phyloP scores from a whole-genome alignment of 2,329 filamentous ascomycete genomes.

The Penicillium paneum region DNA sequence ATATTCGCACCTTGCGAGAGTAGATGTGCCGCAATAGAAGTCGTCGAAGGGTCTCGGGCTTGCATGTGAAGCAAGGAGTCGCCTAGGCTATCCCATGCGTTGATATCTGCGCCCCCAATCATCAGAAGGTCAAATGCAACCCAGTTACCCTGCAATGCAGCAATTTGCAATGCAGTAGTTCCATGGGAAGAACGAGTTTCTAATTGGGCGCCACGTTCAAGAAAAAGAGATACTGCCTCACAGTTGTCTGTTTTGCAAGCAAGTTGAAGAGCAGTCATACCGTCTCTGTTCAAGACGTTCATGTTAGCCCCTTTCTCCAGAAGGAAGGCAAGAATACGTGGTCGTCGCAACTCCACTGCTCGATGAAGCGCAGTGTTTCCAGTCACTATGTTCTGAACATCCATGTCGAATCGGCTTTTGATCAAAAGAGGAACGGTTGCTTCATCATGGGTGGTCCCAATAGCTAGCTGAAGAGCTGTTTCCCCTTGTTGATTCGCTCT shows the following conservation, averaged over 20 bases:
- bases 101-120: constrained; percentile 31
- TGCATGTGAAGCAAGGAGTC: constrained; percentile 31
- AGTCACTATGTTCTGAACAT: constrained; percentile 23
- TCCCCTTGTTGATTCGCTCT: constrained; percentile 20
- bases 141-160: constrained; percentile 27
- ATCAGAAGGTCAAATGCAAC: constrained; percentile 31
- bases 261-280: constrained; percentile 30
- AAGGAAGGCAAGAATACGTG: constrained; percentile 29
- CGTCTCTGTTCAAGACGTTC: constrained; percentile 25
- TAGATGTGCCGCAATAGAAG: constrained; percentile 22
- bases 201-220: constrained; percentile 25
- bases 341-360: constrained; percentile 23
- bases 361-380: constrained; percentile 31
- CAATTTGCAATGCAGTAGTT: constrained; percentile 27
- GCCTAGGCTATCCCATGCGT: constrained; percentile 29
- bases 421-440: constrained; percentile 31
- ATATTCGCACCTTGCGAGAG: constrained; percentile 28
- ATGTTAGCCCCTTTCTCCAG: constrained; percentile 29
- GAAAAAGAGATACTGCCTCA: constrained; percentile 29
- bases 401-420: constrained; percentile 24
- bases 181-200: constrained; percentile 24
- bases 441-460: constrained; percentile 30
- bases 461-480: constrained; percentile 26
- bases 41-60: constrained; percentile 13
- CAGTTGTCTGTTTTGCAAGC: constrained; percentile 29